phyloP scores from a whole-genome alignment of 2,329 filamentous ascomycete genomes.

The Lachnellula willkommii region DNA sequence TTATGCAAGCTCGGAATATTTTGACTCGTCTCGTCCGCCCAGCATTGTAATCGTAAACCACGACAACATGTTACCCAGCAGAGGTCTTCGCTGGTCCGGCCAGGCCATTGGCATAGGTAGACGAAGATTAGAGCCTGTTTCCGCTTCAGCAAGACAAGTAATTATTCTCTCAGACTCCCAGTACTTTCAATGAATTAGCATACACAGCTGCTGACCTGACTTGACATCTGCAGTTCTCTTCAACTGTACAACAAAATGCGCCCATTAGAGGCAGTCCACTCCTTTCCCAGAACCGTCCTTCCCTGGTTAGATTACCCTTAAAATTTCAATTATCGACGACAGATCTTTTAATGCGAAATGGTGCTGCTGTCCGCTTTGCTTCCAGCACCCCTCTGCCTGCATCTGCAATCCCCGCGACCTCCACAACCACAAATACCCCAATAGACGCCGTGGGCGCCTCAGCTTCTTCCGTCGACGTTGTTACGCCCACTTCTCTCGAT shows the following conservation, averaged over 20 bases:
- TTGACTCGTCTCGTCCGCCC: conserved; percentile 17
- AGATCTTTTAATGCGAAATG: conserved; percentile 24
- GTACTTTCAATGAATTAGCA: conserved; percentile 4
- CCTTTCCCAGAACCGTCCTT: conserved; percentile 19
- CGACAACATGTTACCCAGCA: conserved; percentile 48
- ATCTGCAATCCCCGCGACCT: conserved; percentile 7
- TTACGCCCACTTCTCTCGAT: conserved; percentile 17
- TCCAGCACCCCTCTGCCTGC: conserved; percentile 20
- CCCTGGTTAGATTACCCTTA: conserved; percentile 12
- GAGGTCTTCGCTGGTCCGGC: conserved; percentile 45
- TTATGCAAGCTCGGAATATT: conserved; percentile 25
- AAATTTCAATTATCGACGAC: conserved; percentile 13
- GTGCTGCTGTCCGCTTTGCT: conserved; percentile 24
- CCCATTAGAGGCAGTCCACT: conserved; percentile 23
- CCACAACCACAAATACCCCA: conserved; percentile 7
- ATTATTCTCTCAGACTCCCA: conserved; percentile 2
- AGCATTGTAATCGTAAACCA: conserved; percentile 12
- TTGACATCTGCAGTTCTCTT: conserved; percentile 29
- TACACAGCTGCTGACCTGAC: no score
- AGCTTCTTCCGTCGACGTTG: conserved; percentile 2
- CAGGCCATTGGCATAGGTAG: conserved; percentile 36
- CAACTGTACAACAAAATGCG: conserved; percentile 24
- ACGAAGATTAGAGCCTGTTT: conserved; percentile 35
- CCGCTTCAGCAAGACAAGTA: conserved; percentile 33
- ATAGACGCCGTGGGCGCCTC: conserved; percentile 9